Evolutionary conservation across 2,329 filamentous ascomycete species (phyloP), one percentile per base, ranked within the genome.

Genomic region (Madurella mycetomatis): DNA sequence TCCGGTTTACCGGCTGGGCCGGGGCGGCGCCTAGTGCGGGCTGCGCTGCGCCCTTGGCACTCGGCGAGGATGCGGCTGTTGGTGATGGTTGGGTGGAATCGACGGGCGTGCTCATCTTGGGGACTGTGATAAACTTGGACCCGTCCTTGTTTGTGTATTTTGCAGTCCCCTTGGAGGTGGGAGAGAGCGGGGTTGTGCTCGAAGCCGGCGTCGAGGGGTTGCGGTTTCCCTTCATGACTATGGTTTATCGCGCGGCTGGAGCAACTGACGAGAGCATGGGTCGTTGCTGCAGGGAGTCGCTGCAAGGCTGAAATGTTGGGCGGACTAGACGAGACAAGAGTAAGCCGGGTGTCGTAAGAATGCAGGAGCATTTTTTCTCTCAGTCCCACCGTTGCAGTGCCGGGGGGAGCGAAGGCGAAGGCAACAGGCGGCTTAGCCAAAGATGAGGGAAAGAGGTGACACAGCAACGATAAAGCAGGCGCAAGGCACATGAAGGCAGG

Each of bases 131-230:
- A 69, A 83, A 83, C 72, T 86, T 86, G 57, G 83, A 85, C 55
- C 83, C 83, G 73, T 87, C 83, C 68, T 85, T 85, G 66, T 85
- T 86, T 57, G 78, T 82, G 66, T 85, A 85, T 65, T 84, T 85
- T 30, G 83, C 77, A 16, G 79, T 82, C 54, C 69, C 63, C 66
- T 77, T 80, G 47, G 73, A 72, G 56, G 73, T 74, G 49, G 81
- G 77, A 56, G 80, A 81, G 60, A 76, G 69, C 64, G 81, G 76
- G 12, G 62, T 55, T 30, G 62, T 42, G 30, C 59, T 57, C 17
- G 62, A 49, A 15, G 63, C 55, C 45, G 63, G 58, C 49, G 65
- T 60, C 25, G 63, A 65, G 49, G 65, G 61, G 53, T 69, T 64
- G 55, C 65, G 62, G 62, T 64, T 68, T 51, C 67, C 69, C 61